Percentiles rank a stretch among this genome's conserved stretches.
Conservation (phyloP, 2,329 filamentous ascomycete genomes). For the Plenodomus tracheiphilus region DNA sequence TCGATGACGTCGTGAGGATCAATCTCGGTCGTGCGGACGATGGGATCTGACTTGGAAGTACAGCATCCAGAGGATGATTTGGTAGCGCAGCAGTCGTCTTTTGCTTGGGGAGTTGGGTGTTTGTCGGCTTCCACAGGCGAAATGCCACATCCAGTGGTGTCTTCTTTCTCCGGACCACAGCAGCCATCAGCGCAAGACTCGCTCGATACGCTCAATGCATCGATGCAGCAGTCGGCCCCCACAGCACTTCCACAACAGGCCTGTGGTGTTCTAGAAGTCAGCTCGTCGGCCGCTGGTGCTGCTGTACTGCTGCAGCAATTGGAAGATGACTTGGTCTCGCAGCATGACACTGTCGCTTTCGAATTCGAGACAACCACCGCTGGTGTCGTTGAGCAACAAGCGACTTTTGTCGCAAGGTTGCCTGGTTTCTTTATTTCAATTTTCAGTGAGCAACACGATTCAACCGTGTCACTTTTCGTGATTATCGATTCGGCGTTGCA, state of each 20-base stretch:
- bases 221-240: background rate
- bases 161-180: background rate
- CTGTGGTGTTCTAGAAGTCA: too few species aligned
- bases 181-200: slow-evolving; percentile 2
- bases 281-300: background rate
- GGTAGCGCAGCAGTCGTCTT: background rate
- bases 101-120: background rate
- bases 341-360: slow-evolving; percentile 12
- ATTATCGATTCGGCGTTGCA: background rate
- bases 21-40: background rate
- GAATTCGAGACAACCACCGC: background rate
- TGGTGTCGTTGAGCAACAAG: background rate
- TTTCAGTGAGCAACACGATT: slow-evolving; percentile 1
- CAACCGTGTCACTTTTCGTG: background rate
- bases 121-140: background rate
- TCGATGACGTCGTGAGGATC: slow-evolving; percentile 4
- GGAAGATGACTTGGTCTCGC: slow-evolving; percentile 1
- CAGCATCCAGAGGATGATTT: background rate
- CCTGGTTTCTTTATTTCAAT: background rate
- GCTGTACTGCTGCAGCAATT: slow-evolving; percentile 1
- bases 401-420: background rate
- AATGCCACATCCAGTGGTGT: background rate
- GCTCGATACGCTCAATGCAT: background rate
- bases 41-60: background rate
- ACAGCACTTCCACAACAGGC: background rate